Evolutionary conservation across 805 yeast species (phyloP).

Genomic region (Starmerella khaoyaiensis): DNA sequence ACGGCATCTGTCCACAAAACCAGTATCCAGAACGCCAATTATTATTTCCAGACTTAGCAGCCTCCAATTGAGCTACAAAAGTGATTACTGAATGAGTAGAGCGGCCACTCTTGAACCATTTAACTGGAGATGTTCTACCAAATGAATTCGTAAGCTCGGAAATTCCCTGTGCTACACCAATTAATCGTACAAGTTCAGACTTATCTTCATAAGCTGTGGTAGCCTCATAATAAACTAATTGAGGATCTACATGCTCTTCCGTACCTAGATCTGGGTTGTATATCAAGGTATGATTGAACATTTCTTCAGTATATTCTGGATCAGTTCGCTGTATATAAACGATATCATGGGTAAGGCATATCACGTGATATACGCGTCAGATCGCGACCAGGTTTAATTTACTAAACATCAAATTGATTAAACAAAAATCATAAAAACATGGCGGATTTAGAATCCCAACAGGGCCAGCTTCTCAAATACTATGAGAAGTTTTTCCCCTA

Average conservation of each 20-base stretch:
- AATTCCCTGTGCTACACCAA: constrained; percentile 23
- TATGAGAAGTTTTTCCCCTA: constrained; percentile 50
- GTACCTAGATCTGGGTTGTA: constrained; percentile 22
- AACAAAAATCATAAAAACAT: too few relatives aligned
- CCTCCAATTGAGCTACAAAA: constrained; percentile 10
- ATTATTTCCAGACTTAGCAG: not conserved
- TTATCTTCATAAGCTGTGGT: not conserved
- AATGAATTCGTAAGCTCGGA: constrained; percentile 21
- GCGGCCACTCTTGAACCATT: constrained; percentile 11
- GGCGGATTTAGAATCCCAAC: too few relatives aligned
- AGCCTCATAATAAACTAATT: constrained; percentile 15
- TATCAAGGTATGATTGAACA: constrained; percentile 15
- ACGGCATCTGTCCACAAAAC: constrained; percentile 15
- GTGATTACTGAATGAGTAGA: not conserved
- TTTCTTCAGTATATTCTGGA: not conserved
- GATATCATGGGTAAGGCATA: not conserved
- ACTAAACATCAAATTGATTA: too few relatives aligned
- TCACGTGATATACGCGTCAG: too few relatives aligned
- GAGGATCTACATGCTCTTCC: constrained; percentile 19
- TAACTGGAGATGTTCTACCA: constrained; percentile 14
- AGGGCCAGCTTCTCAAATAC: constrained; percentile 17
- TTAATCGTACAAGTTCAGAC: constrained; percentile 11
- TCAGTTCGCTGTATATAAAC: not conserved
- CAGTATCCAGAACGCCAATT: constrained; percentile 23
- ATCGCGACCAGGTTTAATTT: too few relatives aligned